Base-by-base conservation (phyloP, 2,329 filamentous ascomycete species). In the Cladosporium phlei region DNA sequence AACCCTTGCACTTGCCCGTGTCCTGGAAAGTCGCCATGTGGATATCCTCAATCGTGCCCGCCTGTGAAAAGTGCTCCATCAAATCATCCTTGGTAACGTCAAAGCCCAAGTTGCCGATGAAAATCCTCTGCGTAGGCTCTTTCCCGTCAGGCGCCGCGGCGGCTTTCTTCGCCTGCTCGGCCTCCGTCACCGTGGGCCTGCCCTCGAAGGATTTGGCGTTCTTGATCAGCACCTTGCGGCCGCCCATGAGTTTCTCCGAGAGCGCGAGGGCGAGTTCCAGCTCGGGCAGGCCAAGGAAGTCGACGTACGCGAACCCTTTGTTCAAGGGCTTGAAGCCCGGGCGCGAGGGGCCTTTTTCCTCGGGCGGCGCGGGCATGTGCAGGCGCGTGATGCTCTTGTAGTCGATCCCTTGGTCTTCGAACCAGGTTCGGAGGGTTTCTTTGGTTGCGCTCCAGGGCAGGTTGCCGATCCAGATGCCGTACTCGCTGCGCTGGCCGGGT, bases 21-120 rank as follows among this genome's bases (percentile, higher is more conserved):
- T 98, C 94, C 67, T 97, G 88, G 63, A 98, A 98, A 0, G 90
- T 95, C 2, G 93, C 93, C 55, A 97, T 74, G 69, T 95, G 91
- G 54, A 88, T 78, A 71, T 86, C 86, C 44, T 83, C 80, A 52
- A 97, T 80, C 52, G 83, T 76, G 40, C 93, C 93, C 63, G 91
- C 97, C 64, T 84, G 87, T 38, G 77, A 77, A 66, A 95, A 97
- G 63, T 95, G 88, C 53, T 83, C 76, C 55, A 81, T 75, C 39
- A 98, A 68, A 57, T 88, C 82, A 46, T 95, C 88, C 58, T 91
- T 85, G 5, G 83, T 73, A 16, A 70, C 66, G 47, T 76, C 72
- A 50, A 74, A 75, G 11, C 64, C 64, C 34, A 76, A 55, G 49
- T 76, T 76, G 7, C 73, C 94, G 2, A 98, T 82, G 63, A 97